Conservation (phyloP, 768 basidiomycete species). For the Suillus occidentalis region DNA sequence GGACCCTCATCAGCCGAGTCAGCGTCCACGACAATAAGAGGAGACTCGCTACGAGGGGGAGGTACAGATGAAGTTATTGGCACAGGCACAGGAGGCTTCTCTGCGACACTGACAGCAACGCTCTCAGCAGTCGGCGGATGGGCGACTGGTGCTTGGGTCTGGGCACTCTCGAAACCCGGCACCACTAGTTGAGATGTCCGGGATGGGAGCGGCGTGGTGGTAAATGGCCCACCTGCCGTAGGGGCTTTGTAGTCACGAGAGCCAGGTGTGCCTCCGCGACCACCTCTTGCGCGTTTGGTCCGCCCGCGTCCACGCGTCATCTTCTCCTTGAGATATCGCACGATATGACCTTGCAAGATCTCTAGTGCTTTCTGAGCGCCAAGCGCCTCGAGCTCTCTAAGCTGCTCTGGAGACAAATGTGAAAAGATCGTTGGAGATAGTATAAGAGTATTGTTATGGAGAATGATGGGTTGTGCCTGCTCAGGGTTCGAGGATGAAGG, state of each 20-base stretch:
- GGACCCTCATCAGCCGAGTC: constrained; percentile 56
- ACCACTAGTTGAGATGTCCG: constrained; percentile 18
- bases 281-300: constrained; percentile 17
- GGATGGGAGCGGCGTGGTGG: constrained; percentile 41
- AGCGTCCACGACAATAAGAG: constrained; percentile 58
- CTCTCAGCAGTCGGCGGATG: constrained; percentile 19
- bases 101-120: constrained; percentile 18
- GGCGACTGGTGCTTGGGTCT: not conserved
- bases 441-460: constrained; percentile 82
- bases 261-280: constrained; percentile 3
- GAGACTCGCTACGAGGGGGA: constrained; percentile 38
- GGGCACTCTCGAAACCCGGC: constrained; percentile 4
- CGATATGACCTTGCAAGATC: constrained; percentile 82
- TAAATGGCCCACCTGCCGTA: constrained; percentile 37
- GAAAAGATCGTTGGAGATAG: constrained; percentile 86
- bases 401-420: constrained; percentile 68
- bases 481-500: constrained; percentile 44
- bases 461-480: constrained; percentile 63
- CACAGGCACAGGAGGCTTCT: constrained; percentile 31
- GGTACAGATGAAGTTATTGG: constrained; percentile 26
- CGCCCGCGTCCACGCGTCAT: constrained; percentile 35
- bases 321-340: constrained; percentile 78
- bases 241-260: constrained; percentile 3
- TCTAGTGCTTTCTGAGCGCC: constrained; percentile 81
- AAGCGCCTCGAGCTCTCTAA: constrained; percentile 74